A percentile compares a stretch with the other conserved stretches of the same genome.
These are phyloP conservation scores for Rhamnella rubrinervis DNA, from an alignment of 331 rosid species.

Conservation along the genomic window DNA sequence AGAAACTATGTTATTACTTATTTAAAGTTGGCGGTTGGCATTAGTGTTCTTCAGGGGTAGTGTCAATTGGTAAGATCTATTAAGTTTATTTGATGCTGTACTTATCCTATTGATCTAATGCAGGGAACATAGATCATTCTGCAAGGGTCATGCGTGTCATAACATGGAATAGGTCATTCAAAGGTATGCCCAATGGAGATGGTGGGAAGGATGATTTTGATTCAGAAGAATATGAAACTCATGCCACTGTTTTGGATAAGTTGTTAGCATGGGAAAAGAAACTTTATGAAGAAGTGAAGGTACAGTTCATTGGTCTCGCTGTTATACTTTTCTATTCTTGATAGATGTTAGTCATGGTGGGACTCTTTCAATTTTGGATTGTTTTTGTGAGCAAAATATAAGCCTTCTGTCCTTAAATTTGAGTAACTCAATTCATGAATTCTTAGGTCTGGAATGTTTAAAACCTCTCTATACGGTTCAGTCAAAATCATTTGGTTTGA, in stretches of 20 bases:
- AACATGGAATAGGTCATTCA: conserved; percentile 81
- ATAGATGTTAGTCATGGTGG: not conserved
- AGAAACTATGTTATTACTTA: too few species aligned
- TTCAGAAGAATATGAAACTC: conserved; percentile 82
- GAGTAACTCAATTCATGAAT: not conserved
- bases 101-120: conserved; percentile 3
- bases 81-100: not conserved
- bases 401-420: not conserved
- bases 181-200: conserved; percentile 68
- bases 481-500: too few species aligned
- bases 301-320: conserved; percentile 14
- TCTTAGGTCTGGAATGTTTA: too few species aligned
- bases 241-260: conserved; percentile 88
- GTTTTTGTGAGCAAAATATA: not conserved
- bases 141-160: conserved; percentile 93
- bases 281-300: conserved; percentile 95
- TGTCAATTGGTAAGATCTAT: not conserved
- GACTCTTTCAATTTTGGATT: not conserved
- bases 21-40: too few species aligned
- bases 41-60: not conserved
- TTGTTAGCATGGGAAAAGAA: conserved; percentile 96
- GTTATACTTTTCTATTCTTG: conserved; percentile 3
- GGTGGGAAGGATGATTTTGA: conserved; percentile 74
- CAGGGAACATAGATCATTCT: conserved; percentile 94
- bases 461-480: too few species aligned